A percentile compares a stretch with the other conserved stretches of the same genome.
Evolutionary conservation across 2,329 filamentous ascomycete genomes (phyloP).

Genomic region (Thielaviopsis populi): DNA sequence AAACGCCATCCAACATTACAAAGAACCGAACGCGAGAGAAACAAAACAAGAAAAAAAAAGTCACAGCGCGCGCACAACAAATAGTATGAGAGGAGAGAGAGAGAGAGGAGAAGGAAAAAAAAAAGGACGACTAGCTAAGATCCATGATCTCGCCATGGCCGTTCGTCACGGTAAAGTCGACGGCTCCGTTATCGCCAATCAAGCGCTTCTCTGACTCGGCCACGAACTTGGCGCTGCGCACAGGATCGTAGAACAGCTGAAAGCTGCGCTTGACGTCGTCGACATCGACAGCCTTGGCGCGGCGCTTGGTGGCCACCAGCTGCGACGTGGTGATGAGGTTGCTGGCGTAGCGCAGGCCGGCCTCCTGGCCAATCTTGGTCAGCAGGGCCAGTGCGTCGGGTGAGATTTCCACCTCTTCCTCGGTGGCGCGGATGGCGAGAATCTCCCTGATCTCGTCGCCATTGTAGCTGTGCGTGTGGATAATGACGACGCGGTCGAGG

Average conservation of each 20-base stretch:
- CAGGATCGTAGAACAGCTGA: constrained; percentile 82
- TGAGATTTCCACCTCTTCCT: constrained; percentile 88
- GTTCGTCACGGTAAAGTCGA: constrained; percentile 49
- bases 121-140: constrained; percentile 26
- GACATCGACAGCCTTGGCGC: constrained; percentile 66
- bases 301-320: constrained; percentile 72
- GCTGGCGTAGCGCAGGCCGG: constrained; percentile 86
- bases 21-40: constrained; percentile 9
- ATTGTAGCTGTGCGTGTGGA: constrained; percentile 77
- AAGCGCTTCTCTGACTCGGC: constrained; percentile 79
- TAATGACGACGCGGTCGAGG: constrained; percentile 87
- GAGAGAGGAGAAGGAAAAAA: background rate
- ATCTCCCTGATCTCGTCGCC: constrained; percentile 84
- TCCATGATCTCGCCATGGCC: constrained; percentile 40
- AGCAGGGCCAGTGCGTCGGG: constrained; percentile 81
- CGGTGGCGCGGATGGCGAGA: constrained; percentile 76
- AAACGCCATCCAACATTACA: constrained; percentile 16
- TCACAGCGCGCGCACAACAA: background rate
- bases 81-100: background rate
- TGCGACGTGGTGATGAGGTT: constrained; percentile 94
- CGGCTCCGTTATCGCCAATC: constrained; percentile 72
- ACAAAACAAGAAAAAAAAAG: constrained; percentile 8
- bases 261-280: constrained; percentile 90
- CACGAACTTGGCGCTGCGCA: constrained; percentile 80
- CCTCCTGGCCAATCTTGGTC: constrained; percentile 89